phyloP scores from a whole-genome alignment of 805 yeast species.

The Schwanniomyces polymorphus region DNA sequence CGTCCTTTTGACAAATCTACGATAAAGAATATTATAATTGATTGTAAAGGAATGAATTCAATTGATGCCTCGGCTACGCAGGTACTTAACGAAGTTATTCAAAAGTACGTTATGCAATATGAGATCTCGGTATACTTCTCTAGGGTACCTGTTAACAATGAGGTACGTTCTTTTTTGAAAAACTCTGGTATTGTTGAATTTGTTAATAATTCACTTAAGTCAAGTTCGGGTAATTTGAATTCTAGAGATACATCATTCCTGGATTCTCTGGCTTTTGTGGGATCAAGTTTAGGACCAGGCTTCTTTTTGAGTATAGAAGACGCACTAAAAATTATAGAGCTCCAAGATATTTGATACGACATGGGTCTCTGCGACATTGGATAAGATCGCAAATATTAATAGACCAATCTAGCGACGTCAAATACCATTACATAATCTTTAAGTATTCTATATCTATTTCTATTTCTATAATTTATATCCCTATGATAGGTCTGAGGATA shows the following conservation, averaged over 20 bases:
- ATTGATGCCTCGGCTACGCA: conserved; percentile 83
- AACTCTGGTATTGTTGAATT: conserved; percentile 53
- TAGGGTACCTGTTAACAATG: conserved; percentile 51
- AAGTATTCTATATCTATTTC: background rate
- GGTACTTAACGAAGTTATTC: conserved; percentile 60
- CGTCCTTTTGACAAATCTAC: conserved; percentile 37
- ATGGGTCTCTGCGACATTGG: background rate
- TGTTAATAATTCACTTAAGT: conserved; percentile 14
- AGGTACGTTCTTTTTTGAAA: conserved; percentile 50
- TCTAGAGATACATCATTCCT: background rate
- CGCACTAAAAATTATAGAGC: conserved; percentile 50
- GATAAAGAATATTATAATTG: conserved; percentile 65
- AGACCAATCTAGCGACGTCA: background rate
- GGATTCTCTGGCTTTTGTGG: background rate
- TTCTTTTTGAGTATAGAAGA: conserved; percentile 55
- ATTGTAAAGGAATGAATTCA: conserved; percentile 77
- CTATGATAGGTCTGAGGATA: background rate
- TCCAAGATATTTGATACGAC: background rate
- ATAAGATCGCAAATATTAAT: background rate
- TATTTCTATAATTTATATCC: background rate
- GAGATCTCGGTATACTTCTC: conserved; percentile 60
- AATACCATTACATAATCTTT: background rate
- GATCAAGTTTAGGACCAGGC: conserved; percentile 17
- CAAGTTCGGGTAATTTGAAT: background rate
- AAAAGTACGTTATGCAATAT: conserved; percentile 48